Conservation (phyloP, 148 eudicot species). For the Amaranthus palmeri region DNA sequence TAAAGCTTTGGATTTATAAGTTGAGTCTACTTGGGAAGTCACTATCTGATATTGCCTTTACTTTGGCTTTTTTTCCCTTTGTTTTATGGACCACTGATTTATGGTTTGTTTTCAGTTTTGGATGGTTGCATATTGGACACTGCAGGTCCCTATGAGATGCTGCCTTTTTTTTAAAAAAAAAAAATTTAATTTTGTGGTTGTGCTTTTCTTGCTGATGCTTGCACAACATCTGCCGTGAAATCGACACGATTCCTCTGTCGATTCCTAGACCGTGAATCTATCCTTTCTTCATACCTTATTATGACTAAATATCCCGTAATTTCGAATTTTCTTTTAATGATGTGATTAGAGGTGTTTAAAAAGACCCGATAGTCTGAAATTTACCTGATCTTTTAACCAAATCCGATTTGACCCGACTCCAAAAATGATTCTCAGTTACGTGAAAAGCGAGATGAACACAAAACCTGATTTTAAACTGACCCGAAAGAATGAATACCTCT, state of each 20-base stretch:
- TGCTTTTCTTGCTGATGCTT: slow-evolving; percentile 13
- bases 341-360: no score
- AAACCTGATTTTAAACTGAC: no score
- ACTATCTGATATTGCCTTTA: slow-evolving; percentile 33
- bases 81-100: slow-evolving; percentile 26
- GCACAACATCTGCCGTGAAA: slow-evolving; percentile 4
- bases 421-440: no score
- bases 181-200: slow-evolving; percentile 13
- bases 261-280: slow-evolving; percentile 21
- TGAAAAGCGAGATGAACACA: no score
- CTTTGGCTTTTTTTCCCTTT: slow-evolving; percentile 24
- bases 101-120: slow-evolving; percentile 26
- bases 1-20: slow-evolving; percentile 24
- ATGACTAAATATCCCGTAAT: neutral
- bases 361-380: no score
- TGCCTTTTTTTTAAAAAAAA: no score
- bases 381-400: no score
- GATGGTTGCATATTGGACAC: slow-evolving; percentile 36
- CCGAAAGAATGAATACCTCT: no score
- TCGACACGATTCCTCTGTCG: slow-evolving; percentile 15
- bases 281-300: neutral
- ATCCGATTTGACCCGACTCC: no score
- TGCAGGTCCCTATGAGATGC: slow-evolving; percentile 29
- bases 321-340: neutral
- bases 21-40: slow-evolving; percentile 43